A percentile compares a stretch with the other conserved stretches of the same genome.
Evolutionary conservation across 23 red algal genomes (phyloP).

Genomic region (Gracilaria vermiculophylla): DNA sequence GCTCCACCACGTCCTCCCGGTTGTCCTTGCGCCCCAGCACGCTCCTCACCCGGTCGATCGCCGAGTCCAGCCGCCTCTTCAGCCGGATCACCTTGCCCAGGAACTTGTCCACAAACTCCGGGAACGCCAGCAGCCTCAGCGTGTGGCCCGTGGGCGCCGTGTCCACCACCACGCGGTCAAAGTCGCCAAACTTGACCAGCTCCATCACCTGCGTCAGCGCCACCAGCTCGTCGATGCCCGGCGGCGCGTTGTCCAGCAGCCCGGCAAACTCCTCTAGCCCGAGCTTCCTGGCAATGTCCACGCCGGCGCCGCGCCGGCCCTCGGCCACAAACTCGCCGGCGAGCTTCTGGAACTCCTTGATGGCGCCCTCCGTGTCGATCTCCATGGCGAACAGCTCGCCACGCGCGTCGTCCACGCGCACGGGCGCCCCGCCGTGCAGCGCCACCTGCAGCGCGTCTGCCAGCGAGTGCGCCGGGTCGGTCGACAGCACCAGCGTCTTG

Average conservation of each 20-base stretch:
- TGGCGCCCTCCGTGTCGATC: slow-evolving; percentile 83
- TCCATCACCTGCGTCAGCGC: slow-evolving; percentile 89
- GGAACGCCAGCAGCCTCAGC: slow-evolving; percentile 86
- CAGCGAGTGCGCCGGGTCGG: slow-evolving; percentile 97
- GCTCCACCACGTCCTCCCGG: slow-evolving; percentile 47
- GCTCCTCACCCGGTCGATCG: slow-evolving; percentile 60
- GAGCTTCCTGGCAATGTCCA: slow-evolving; percentile 79
- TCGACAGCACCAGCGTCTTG: slow-evolving; percentile 88
- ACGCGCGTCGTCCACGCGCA: slow-evolving; percentile 39
- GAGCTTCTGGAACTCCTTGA: slow-evolving; percentile 79
- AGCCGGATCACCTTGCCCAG: slow-evolving; percentile 84
- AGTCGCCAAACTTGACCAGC: slow-evolving; percentile 76
- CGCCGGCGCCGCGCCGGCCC: slow-evolving; percentile 49
- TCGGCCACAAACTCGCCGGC: slow-evolving; percentile 60
- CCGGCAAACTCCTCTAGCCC: slow-evolving; percentile 91
- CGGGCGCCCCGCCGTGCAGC: slow-evolving; percentile 72
- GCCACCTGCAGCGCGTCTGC: slow-evolving; percentile 72
- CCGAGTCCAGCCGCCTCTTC: slow-evolving; percentile 77
- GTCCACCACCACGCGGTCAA: slow-evolving; percentile 91
- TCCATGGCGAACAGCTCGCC: slow-evolving; percentile 85
- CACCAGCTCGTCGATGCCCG: slow-evolving; percentile 94
- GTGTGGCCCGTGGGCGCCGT: slow-evolving; percentile 98
- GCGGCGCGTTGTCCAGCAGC: slow-evolving; percentile 89
- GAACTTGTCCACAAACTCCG: slow-evolving; percentile 93
- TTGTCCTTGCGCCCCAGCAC: slow-evolving; percentile 55